These are phyloP conservation scores for Kwoniella shivajii DNA, from an alignment of 1,284 basidiomycete genomes.

Conservation along the genomic window DNA sequence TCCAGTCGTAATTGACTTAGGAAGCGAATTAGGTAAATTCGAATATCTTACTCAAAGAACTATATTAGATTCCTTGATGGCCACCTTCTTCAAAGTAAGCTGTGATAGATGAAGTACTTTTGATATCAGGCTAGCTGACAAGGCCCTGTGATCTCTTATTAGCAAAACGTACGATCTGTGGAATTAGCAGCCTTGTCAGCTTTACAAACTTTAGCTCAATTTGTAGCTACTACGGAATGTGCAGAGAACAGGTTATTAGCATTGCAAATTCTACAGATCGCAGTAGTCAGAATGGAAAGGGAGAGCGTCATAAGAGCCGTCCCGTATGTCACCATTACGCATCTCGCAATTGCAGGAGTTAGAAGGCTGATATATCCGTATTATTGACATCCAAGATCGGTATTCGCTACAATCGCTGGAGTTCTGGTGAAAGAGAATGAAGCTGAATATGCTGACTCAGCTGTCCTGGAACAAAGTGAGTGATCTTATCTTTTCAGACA, in stretches of 20 bases:
- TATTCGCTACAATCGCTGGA: constrained; percentile 28
- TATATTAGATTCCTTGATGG: constrained; percentile 41
- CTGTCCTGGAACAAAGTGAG: constrained; percentile 21
- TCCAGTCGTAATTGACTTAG: constrained; percentile 38
- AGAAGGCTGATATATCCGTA: background rate
- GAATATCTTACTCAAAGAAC: constrained; percentile 33
- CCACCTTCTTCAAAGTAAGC: constrained; percentile 46
- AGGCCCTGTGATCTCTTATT: background rate
- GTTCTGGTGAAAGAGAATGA: constrained; percentile 25
- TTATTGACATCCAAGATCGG: constrained; percentile 5
- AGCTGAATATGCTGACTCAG: constrained; percentile 21
- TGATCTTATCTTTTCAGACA: too few species aligned
- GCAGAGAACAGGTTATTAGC: constrained; percentile 40
- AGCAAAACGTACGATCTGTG: constrained; percentile 39
- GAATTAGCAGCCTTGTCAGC: constrained; percentile 36
- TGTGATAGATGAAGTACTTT: constrained; percentile 3
- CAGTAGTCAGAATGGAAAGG: constrained; percentile 29
- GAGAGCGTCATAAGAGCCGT: constrained; percentile 33
- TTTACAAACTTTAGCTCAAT: constrained; percentile 34
- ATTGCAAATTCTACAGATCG: constrained; percentile 37
- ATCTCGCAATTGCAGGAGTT: background rate
- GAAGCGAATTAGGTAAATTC: constrained; percentile 24
- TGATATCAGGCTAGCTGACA: too few species aligned
- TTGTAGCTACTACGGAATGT: constrained; percentile 22
- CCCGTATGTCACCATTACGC: constrained; percentile 18